Conservation (phyloP, 768 basidiomycete species). For the Leccinum aurantiacum region DNA sequence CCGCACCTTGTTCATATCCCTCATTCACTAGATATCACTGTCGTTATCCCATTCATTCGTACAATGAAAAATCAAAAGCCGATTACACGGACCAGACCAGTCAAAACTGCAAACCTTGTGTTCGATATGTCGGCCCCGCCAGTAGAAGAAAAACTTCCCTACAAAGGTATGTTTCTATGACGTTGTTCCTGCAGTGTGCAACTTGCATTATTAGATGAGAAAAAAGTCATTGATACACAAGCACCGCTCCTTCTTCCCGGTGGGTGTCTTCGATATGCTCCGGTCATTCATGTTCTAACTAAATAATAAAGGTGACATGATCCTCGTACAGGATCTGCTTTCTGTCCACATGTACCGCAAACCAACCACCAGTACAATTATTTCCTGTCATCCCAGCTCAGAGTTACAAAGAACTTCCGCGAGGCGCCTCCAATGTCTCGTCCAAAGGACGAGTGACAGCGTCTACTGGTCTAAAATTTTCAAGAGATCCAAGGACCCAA, state of each 20-base stretch:
- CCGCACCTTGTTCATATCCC: slow-evolving; percentile 1
- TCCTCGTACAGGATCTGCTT: slow-evolving; percentile 45
- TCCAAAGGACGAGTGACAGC: slow-evolving; percentile 31
- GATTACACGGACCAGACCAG: slow-evolving; percentile 9
- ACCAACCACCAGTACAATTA: slow-evolving; percentile 22
- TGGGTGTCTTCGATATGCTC: slow-evolving; percentile 13
- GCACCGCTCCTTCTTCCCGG: slow-evolving; percentile 42
- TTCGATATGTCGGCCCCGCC: neutral
- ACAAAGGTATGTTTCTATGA: slow-evolving; percentile 14
- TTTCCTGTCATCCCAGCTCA: slow-evolving; percentile 33
- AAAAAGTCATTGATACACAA: slow-evolving; percentile 50
- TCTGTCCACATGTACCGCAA: slow-evolving; percentile 53
- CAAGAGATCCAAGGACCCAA: slow-evolving; percentile 43
- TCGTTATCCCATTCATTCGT: slow-evolving; percentile 54
- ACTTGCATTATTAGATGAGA: slow-evolving; percentile 15
- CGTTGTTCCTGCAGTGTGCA: neutral
- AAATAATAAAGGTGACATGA: slow-evolving; percentile 14
- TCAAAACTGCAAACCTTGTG: slow-evolving; percentile 13
- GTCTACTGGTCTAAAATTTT: slow-evolving; percentile 37
- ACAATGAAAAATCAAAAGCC: slow-evolving; percentile 34
- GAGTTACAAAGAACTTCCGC: slow-evolving; percentile 29
- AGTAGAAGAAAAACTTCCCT: slow-evolving; percentile 7
- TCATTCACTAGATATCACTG: slow-evolving; percentile 49
- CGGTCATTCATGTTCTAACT: neutral
- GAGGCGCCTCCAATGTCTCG: slow-evolving; percentile 29